Evolutionary conservation across 176 grass and related monocot species (phyloP).

Genomic region (Oryza nivara): DNA sequence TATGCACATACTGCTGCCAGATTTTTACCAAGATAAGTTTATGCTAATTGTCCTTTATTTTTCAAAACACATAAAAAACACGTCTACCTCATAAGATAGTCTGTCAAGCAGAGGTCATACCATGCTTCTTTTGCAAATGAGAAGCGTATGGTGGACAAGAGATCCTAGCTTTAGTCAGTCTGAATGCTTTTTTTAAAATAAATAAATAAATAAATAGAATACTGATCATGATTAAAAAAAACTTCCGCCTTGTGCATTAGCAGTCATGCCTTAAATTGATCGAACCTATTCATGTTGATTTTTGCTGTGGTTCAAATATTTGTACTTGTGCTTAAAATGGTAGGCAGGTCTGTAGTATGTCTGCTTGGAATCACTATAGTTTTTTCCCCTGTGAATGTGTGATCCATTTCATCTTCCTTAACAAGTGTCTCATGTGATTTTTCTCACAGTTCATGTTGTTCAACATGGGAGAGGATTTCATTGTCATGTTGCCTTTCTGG

Average conservation of each 20-base stretch:
- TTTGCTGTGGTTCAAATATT: conserved; percentile 7
- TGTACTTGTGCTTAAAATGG: conserved; percentile 13
- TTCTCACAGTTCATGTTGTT: conserved; percentile 63
- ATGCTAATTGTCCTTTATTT: conserved; percentile 5
- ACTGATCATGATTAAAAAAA: too few relatives aligned
- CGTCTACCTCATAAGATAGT: not conserved
- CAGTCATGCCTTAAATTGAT: conserved; percentile 6
- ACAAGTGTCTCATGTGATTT: conserved; percentile 21
- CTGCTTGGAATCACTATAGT: conserved; percentile 25
- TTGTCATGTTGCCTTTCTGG: conserved; percentile 70
- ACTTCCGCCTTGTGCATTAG: not conserved
- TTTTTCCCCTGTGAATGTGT: not conserved
- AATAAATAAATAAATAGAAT: too few relatives aligned
- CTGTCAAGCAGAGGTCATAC: not conserved
- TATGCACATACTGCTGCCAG: conserved; percentile 30
- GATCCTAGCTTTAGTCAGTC: not conserved
- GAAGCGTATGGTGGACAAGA: not conserved
- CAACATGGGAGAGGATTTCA: conserved; percentile 75
- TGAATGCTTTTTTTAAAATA: not conserved
- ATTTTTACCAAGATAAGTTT: conserved; percentile 31
- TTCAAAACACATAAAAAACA: not conserved
- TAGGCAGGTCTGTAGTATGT: conserved; percentile 11
- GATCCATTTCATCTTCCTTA: conserved; percentile 32
- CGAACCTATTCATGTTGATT: conserved; percentile 23
- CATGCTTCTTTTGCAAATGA: conserved; percentile 6